Conservation (phyloP, 441 rosid species). For the Jatropha multifida region DNA sequence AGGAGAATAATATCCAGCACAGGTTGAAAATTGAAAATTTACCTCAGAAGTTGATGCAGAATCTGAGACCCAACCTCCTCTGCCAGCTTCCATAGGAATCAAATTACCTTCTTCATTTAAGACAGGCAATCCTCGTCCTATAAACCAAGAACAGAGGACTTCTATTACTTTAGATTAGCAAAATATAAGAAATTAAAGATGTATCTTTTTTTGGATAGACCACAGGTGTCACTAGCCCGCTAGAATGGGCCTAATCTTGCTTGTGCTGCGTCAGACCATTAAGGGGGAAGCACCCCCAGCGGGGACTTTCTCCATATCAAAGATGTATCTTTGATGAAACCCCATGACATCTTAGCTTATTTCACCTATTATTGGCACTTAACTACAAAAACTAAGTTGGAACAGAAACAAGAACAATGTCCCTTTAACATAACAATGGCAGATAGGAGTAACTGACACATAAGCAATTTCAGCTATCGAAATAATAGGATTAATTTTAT, state of each 20-base stretch:
- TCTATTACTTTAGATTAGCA: neutral
- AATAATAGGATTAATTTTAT: neutral
- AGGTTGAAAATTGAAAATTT: slow-evolving; percentile 13
- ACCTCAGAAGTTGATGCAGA: slow-evolving; percentile 66
- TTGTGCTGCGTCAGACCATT: too few species aligned
- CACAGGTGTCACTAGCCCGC: too few species aligned
- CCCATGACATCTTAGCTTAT: neutral
- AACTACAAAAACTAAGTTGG: neutral
- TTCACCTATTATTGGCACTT: neutral
- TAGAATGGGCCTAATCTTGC: too few species aligned
- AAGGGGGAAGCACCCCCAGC: too few species aligned
- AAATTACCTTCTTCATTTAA: slow-evolving; percentile 84
- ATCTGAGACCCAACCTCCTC: slow-evolving; percentile 58
- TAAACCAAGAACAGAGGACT: slow-evolving; percentile 10
- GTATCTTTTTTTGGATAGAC: too few species aligned
- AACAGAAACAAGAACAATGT: neutral
- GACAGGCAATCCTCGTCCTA: slow-evolving; percentile 81
- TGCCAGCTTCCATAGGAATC: slow-evolving; percentile 53
- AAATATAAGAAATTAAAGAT: neutral
- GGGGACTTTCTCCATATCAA: too few species aligned
- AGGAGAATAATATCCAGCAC: neutral
- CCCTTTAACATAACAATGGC: neutral
- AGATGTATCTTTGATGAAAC: neutral
- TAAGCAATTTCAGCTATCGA: neutral
- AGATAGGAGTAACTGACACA: neutral